phyloP scores from a whole-genome alignment of 495 filamentous ascomycete species.

The Melanomma pulvis-pyrius region DNA sequence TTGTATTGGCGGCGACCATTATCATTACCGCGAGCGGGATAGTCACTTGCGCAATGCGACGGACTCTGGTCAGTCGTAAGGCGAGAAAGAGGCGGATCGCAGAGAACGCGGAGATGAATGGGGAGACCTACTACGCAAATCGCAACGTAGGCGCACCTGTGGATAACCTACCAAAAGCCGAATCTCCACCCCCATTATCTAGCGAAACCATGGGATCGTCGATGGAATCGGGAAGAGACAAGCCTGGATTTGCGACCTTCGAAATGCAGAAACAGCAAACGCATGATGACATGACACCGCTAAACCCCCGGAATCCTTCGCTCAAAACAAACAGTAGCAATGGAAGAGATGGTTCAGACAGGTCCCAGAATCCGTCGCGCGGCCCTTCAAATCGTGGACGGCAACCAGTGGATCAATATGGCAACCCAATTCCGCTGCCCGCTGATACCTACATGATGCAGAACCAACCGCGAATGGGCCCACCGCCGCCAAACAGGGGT shows the following conservation, averaged over 20 bases:
- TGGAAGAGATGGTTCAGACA: slow-evolving; percentile 26
- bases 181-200: slow-evolving; percentile 55
- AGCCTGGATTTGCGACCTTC: slow-evolving; percentile 77
- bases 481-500: slow-evolving; percentile 47
- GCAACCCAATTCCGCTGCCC: slow-evolving; percentile 60
- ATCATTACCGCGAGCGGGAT: slow-evolving; percentile 81
- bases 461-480: slow-evolving; percentile 32
- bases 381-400: slow-evolving; percentile 34
- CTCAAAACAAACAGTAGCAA: slow-evolving; percentile 39
- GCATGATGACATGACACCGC: slow-evolving; percentile 78
- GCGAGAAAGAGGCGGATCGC: slow-evolving; percentile 88
- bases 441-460: slow-evolving; percentile 42
- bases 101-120: slow-evolving; percentile 94
- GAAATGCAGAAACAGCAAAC: slow-evolving; percentile 64
- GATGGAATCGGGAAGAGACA: slow-evolving; percentile 50
- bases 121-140: slow-evolving; percentile 81
- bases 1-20: slow-evolving; percentile 89
- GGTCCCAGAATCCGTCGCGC: slow-evolving; percentile 26
- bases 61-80: slow-evolving; percentile 88
- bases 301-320: slow-evolving; percentile 65
- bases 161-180: slow-evolving; percentile 49
- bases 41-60: slow-evolving; percentile 94
- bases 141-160: slow-evolving; percentile 60
- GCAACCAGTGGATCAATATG: slow-evolving; percentile 66
- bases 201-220: slow-evolving; percentile 27